Percentiles rank a stretch among this genome's conserved stretches.
Conservation (phyloP, 2,329 filamentous ascomycete genomes). For the Podosphaera aphanis region DNA sequence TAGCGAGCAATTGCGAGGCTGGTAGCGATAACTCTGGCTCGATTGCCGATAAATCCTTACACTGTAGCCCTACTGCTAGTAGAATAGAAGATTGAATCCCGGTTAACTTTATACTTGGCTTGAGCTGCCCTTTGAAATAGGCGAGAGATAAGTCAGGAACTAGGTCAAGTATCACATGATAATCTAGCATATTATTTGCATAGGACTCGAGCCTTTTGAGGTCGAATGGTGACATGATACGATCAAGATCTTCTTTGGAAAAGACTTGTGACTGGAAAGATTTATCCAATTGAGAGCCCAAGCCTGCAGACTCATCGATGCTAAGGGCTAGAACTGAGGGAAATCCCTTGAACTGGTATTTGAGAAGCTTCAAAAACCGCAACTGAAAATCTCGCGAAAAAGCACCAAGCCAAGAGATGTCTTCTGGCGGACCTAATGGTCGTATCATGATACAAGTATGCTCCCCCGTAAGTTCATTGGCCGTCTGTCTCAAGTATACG, state of each 20-base stretch:
- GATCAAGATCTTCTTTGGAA: constrained; percentile 53
- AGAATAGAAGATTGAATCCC: constrained; percentile 74
- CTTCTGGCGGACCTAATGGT: constrained; percentile 38
- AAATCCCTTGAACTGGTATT: constrained; percentile 79
- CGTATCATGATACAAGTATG: constrained; percentile 96
- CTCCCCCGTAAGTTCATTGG: constrained; percentile 90
- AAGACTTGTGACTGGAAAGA: constrained; percentile 30
- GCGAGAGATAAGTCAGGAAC: constrained; percentile 60
- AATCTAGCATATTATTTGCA: constrained; percentile 90
- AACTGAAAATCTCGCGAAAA: constrained; percentile 86
- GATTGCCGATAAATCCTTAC: constrained; percentile 62
- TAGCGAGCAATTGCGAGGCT: constrained; percentile 63
- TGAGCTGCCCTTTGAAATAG: constrained; percentile 64
- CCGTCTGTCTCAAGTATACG: constrained; percentile 81
- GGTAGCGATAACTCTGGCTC: constrained; percentile 56
- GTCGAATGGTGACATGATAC: constrained; percentile 67
- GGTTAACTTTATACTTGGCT: constrained; percentile 41
- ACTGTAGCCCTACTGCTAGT: constrained; percentile 73
- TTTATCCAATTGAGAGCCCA: constrained; percentile 43
- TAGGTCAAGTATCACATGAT: constrained; percentile 89
- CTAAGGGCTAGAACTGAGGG: constrained; percentile 55
- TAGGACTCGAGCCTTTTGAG: constrained; percentile 88
- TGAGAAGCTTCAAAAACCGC: constrained; percentile 73
- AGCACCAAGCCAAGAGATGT: constrained; percentile 41
- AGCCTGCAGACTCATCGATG: constrained; percentile 65